Evolutionary conservation across 2,329 filamentous ascomycete species (phyloP), one percentile per base, ranked within the genome.

Genomic region (Aspergillus unguis): DNA sequence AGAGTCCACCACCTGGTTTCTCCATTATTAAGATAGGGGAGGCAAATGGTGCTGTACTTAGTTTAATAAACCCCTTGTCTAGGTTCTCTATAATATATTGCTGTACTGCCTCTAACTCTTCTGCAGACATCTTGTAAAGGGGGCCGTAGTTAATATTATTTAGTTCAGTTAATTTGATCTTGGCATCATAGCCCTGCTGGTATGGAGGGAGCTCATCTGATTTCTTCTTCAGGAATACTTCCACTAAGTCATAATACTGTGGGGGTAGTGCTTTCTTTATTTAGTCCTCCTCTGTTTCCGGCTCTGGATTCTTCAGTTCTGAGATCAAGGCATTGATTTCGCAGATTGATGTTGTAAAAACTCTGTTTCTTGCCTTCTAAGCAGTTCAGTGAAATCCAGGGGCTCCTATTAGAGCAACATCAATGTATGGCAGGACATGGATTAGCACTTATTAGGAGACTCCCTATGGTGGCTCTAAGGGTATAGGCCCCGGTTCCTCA

Each of bases 31-130:
- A 11, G 9, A 58, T 52, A 9, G 40, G 52, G 3, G 43, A 41
- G 6, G 28, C 41, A 8, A 38, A 32, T 0, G 32, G 46, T 5
- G 40, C 35, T 3, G 9, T 32, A 10, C 9, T 32, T 3, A n/a
- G 28, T 7, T 41, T 11, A 25, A 58, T 58, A 25, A 47, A 56
- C 1, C 51, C 53, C 52, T 56, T 56, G 17, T 11, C 29, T 2
- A 54, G 45, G 26, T 40, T 37, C 7, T 48, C 31, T 3, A 23
- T 17, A 11, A 48, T 38, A 7, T 48, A 38, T 10, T 28, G n/a
- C 7, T 25, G 9, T 2, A 45, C 28, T 17, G 31, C 43, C 29
- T 33, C n/a, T 7, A 32, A 17, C 27, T 33, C 32, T 11, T 33
- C 32, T 3, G 32, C 32, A 7, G 4, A 33, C 32, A 33, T 33